These are phyloP conservation scores for Monosporozyma aerobia DNA, from an alignment of 805 yeast genomes.

Conservation along the genomic window DNA sequence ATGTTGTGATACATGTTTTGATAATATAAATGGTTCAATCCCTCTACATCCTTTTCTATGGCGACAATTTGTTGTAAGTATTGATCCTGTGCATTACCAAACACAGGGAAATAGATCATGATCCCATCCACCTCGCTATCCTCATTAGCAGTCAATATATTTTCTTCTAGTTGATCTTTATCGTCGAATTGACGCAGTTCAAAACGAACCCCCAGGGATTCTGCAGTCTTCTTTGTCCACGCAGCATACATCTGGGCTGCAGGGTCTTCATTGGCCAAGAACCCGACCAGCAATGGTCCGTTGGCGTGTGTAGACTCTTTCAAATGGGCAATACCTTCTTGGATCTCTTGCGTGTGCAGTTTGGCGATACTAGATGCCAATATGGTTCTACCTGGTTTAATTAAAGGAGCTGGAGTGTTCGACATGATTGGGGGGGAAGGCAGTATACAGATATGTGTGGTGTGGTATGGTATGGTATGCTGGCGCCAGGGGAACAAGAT, in stretches of 20 bases:
- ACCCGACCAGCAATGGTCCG: conserved; percentile 77
- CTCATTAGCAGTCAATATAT: conserved; percentile 70
- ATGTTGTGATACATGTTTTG: conserved; percentile 93
- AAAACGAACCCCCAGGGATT: conserved; percentile 75
- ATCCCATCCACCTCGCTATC: conserved; percentile 78
- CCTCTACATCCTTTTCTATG: conserved; percentile 93
- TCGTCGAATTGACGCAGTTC: conserved; percentile 59
- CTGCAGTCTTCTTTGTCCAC: conserved; percentile 91
- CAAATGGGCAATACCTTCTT: conserved; percentile 43
- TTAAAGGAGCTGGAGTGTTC: neutral
- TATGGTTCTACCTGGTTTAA: conserved; percentile 60
- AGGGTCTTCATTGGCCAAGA: conserved; percentile 86
- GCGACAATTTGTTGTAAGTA: conserved; percentile 89
- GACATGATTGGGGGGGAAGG: neutral
- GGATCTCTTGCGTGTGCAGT: conserved; percentile 65
- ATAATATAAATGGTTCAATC: conserved; percentile 80
- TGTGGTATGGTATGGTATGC: neutral
- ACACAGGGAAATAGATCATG: conserved; percentile 96
- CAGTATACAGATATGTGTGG: neutral
- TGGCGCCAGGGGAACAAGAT: neutral
- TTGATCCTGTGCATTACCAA: conserved; percentile 90
- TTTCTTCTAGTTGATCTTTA: conserved; percentile 79
- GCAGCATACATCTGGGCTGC: conserved; percentile 93
- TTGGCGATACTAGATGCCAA: conserved; percentile 85
- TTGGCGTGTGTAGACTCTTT: conserved; percentile 9